Evolutionary conservation across 495 filamentous ascomycete species (phyloP), one percentile per base, ranked within the genome.

Genomic region (Xylaria venustula): DNA sequence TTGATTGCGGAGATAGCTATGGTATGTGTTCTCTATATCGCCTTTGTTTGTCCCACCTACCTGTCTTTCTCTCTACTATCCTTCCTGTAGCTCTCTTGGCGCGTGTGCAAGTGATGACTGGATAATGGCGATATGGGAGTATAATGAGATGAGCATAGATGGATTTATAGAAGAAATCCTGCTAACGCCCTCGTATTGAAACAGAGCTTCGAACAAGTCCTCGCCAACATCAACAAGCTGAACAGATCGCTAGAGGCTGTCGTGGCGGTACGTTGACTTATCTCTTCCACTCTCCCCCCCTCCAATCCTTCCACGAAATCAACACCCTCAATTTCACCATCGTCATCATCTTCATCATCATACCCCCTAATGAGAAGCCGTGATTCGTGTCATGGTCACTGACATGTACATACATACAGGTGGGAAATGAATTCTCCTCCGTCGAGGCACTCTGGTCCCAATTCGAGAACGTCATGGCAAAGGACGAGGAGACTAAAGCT

Each of bases 361-460:
- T 8, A n/a, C n/a, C n/a, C n/a, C n/a, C n/a, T n/a, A n/a, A n/a
- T n/a, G n/a, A n/a, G n/a, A n/a, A n/a, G n/a, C n/a, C n/a, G n/a
- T n/a, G n/a, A n/a, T n/a, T n/a, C n/a, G n/a, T n/a, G n/a, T n/a
- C n/a, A n/a, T n/a, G n/a, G n/a, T n/a, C n/a, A 12, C 28, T 36
- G 15, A 19, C 11, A 5, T 22, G 19, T 34, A 30, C 5, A 50
- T 36, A n/a, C 54, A 17, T 44, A 17, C 47, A 93, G 90, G 90
- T 98, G 26, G 94, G 94, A 7, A 97, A 96, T 71, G 94, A 98
- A 68, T 98, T 98, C 71, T 85, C 89, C n/a, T 91, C 90, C 8
- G 94, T 98, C 17, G 94, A 98, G 75, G 91, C 91, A 25, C 82
- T 98, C 34, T 98, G 94, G 94, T 92, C 89, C 34, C 91, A 95